A percentile compares a stretch with the other conserved stretches of the same genome.
Conservation (phyloP, 441 rosid genomes). For the Aquilaria agallochum region DNA sequence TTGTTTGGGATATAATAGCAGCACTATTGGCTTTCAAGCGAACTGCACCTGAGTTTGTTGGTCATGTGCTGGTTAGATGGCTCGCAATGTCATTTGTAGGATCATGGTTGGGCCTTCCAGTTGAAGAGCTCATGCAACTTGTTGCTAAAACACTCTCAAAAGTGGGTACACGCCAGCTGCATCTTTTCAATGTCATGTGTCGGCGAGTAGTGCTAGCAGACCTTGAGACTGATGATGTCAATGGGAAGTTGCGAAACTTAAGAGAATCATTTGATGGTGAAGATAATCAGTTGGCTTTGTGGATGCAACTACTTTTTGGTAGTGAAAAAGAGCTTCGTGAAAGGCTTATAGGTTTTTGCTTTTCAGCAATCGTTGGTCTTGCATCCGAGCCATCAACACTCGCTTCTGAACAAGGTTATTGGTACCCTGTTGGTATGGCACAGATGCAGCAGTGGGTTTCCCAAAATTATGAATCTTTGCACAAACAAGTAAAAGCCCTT, state of each 20-base stretch:
- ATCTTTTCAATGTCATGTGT: constrained; percentile 67
- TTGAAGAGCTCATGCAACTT: constrained; percentile 38
- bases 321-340: constrained; percentile 82
- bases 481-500: constrained; percentile 39
- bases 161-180: constrained; percentile 63
- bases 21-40: constrained; percentile 72
- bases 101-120: constrained; percentile 29
- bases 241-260: constrained; percentile 29
- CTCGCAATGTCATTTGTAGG: constrained; percentile 47
- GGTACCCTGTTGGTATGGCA: constrained; percentile 65
- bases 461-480: constrained; percentile 25
- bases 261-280: constrained; percentile 16
- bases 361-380: constrained; percentile 39
- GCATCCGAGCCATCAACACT: constrained; percentile 22
- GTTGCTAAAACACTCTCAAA: constrained; percentile 37
- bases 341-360: constrained; percentile 63
- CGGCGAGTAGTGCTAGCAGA: constrained; percentile 62
- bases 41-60: constrained; percentile 53
- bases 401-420: constrained; percentile 25
- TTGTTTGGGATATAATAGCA: constrained; percentile 75
- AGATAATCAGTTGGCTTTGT: constrained; percentile 27
- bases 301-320: constrained; percentile 60
- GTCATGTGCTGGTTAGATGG: constrained; percentile 61
- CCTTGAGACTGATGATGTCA: constrained; percentile 50
- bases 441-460: constrained; percentile 82